phyloP scores from a whole-genome alignment of 768 basidiomycete genomes.

The Asterophora parasitica region DNA sequence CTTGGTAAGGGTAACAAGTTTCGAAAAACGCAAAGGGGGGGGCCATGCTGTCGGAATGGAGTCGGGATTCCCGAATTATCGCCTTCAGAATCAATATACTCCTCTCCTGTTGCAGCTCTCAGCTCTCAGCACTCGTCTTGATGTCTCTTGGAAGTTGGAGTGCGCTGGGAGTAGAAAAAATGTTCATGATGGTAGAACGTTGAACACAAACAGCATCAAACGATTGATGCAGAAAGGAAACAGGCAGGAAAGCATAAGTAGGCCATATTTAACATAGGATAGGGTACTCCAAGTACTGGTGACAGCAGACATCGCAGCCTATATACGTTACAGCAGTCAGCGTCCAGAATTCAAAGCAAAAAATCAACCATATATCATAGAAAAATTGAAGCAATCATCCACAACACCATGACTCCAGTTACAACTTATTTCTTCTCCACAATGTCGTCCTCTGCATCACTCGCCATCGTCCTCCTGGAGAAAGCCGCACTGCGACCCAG shows the following conservation, averaged over 20 bases:
- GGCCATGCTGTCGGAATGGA: too few species aligned
- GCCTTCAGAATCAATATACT: too few species aligned
- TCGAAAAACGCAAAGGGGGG: too few species aligned
- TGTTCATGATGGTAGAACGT: too few species aligned
- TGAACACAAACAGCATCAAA: background rate
- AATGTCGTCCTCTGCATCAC: slow-evolving; percentile 77
- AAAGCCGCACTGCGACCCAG: slow-evolving; percentile 48
- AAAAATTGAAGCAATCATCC: background rate
- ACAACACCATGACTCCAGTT: too few species aligned
- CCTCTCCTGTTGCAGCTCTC: too few species aligned
- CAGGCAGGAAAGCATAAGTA: slow-evolving; percentile 1
- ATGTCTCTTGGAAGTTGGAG: too few species aligned
- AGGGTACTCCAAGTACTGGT: background rate
- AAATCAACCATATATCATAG: slow-evolving; percentile 10
- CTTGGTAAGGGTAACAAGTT: too few species aligned
- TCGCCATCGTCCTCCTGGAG: slow-evolving; percentile 76
- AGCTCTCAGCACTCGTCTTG: too few species aligned
- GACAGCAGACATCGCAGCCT: background rate
- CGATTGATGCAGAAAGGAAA: background rate
- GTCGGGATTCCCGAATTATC: too few species aligned
- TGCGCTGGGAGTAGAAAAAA: too few species aligned
- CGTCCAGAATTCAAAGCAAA: slow-evolving; percentile 1
- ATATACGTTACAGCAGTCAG: background rate
- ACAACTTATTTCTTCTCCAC: slow-evolving; percentile 28
- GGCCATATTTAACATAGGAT: slow-evolving; percentile 1